Percentiles rank a stretch among this genome's conserved stretches.
Conservation (phyloP, 2,329 filamentous ascomycete species). For the Cercospora nicotianae region DNA sequence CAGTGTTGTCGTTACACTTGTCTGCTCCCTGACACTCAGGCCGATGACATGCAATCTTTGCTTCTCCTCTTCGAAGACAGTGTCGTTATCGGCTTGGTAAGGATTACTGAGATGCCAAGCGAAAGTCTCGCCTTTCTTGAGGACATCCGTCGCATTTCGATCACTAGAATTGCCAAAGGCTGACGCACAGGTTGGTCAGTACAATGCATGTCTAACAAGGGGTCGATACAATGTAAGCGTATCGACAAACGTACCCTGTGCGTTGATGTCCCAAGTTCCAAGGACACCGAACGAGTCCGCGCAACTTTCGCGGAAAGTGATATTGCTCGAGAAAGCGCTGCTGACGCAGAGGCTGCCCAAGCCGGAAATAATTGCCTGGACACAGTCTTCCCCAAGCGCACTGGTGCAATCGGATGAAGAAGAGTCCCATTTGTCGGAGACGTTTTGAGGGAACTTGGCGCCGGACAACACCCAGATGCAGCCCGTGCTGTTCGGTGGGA, state of each 20-base stretch:
- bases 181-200: background rate
- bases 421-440: background rate
- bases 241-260: background rate
- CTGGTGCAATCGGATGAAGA: background rate
- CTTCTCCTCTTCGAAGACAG: background rate
- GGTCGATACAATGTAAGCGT: too few relatives aligned
- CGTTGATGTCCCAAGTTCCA: background rate
- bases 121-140: background rate
- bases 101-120: background rate
- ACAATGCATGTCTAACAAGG: background rate
- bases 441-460: background rate
- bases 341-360: background rate
- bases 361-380: background rate
- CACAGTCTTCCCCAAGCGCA: background rate
- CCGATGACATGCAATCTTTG: background rate
- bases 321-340: background rate
- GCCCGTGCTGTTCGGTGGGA: background rate
- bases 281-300: background rate
- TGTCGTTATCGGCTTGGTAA: background rate
- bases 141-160: background rate
- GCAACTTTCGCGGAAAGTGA: background rate
- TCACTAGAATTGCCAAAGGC: background rate
- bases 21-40: background rate
- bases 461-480: background rate
- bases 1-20: too few relatives aligned